Evolutionary conservation across 2,329 filamentous ascomycete species (phyloP).

Genomic region (Phaeosphaeria sp.): DNA sequence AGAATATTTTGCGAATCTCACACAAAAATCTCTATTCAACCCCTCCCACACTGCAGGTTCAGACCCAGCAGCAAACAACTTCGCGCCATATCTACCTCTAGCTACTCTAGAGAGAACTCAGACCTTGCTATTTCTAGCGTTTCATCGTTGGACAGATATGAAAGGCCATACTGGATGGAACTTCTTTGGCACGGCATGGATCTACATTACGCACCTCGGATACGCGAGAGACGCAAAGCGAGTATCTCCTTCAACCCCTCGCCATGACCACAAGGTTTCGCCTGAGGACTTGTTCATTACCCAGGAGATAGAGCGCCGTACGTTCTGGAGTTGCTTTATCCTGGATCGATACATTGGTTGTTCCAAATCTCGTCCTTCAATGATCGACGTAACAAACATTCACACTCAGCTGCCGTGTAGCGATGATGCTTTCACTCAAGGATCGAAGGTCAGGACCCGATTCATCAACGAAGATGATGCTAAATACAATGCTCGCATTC

Average conservation of each 20-base stretch:
- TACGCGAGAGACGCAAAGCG: conserved; percentile 36
- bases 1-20: conserved; percentile 68
- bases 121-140: conserved; percentile 71
- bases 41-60: too few relatives aligned
- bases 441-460: conserved; percentile 60
- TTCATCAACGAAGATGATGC: conserved; percentile 25
- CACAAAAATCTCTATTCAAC: conserved; percentile 55
- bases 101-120: conserved; percentile 70
- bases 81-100: conserved; percentile 10
- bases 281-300: conserved; percentile 57
- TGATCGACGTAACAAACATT: conserved; percentile 65
- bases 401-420: conserved; percentile 71
- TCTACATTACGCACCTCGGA: conserved; percentile 59
- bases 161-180: conserved; percentile 69
- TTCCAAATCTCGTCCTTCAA: conserved; percentile 66
- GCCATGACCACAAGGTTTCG: neutral
- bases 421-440: conserved; percentile 69
- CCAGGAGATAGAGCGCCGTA: conserved; percentile 70
- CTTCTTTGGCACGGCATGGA: conserved; percentile 65
- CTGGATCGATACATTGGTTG: conserved; percentile 73
- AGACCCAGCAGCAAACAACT: too few relatives aligned
- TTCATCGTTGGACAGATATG: conserved; percentile 74
- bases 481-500: conserved; percentile 19
- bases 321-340: conserved; percentile 77
- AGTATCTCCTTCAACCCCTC: neutral